A percentile compares a stretch with the other conserved stretches of the same genome.
Conservation (phyloP, 371 early-diverging fungal genomes). For the Mortierella sp. region DNA sequence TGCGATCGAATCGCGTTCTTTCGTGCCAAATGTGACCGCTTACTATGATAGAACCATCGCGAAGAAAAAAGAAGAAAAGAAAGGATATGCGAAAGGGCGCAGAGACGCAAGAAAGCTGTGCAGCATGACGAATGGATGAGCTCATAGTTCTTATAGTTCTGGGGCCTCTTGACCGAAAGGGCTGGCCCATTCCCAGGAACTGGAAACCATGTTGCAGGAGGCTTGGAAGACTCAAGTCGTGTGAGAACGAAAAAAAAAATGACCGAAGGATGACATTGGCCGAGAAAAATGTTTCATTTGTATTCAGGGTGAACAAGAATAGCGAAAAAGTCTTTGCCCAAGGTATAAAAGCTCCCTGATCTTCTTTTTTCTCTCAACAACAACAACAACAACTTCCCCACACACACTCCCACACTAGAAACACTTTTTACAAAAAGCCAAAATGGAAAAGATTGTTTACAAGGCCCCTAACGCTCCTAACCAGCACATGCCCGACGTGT, state of each 20-base stretch:
- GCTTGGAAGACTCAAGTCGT: not conserved
- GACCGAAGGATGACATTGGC: not conserved
- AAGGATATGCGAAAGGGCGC: not conserved
- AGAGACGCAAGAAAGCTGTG: not conserved
- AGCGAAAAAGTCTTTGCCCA: not conserved
- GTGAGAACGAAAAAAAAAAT: not conserved
- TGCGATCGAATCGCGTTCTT: not conserved
- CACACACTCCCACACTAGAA: too few species aligned
- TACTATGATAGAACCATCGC: not conserved
- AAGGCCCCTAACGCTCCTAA: conserved; percentile 38
- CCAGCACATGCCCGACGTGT: conserved; percentile 43
- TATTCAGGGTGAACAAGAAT: not conserved
- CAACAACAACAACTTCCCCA: not conserved
- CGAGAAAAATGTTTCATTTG: conserved; percentile 1
- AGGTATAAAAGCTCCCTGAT: not conserved
- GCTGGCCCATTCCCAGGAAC: not conserved
- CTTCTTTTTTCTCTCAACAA: not conserved
- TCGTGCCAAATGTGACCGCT: too few species aligned
- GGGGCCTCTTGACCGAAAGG: not conserved
- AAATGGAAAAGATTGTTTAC: conserved; percentile 51
- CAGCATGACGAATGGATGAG: not conserved
- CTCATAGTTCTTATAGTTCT: not conserved
- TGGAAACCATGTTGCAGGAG: not conserved
- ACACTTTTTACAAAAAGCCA: not conserved
- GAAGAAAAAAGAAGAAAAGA: not conserved